phyloP scores from a whole-genome alignment of 1,139 yeast genomes.

The Blastobotrys proliferans region DNA sequence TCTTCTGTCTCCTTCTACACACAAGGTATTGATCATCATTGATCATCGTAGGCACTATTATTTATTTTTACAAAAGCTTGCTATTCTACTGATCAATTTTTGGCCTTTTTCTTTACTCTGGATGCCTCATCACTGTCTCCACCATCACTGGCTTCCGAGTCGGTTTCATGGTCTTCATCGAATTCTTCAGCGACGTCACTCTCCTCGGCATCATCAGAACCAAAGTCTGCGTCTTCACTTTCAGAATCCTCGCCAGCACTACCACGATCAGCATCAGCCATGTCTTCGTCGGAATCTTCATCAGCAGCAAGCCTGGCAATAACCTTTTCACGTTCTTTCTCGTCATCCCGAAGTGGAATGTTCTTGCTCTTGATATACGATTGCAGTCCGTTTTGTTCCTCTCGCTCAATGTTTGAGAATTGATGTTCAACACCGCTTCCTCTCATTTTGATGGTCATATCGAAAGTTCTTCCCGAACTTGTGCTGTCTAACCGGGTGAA shows the following conservation, averaged over 20 bases:
- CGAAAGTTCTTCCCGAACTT: constrained; percentile 85
- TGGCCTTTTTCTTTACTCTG: constrained; percentile 33
- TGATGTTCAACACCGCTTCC: constrained; percentile 68
- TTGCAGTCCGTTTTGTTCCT: constrained; percentile 80
- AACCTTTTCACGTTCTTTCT: constrained; percentile 78
- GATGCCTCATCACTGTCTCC: constrained; percentile 29
- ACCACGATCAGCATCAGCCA: constrained; percentile 26
- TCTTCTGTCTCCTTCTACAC: no score
- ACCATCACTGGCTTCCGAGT: constrained; percentile 42
- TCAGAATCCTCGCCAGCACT: constrained; percentile 54
- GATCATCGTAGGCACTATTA: no score
- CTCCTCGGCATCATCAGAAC: constrained; percentile 61
- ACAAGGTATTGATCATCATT: no score
- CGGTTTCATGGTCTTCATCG: constrained; percentile 64
- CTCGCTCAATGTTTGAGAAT: constrained; percentile 86
- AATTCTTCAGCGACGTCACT: constrained; percentile 84
- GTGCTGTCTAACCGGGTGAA: constrained; percentile 88
- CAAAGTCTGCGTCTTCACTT: constrained; percentile 51
- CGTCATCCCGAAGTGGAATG: constrained; percentile 80
- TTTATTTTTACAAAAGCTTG: neutral
- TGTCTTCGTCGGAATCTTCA: constrained; percentile 59
- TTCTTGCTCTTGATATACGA: constrained; percentile 73
- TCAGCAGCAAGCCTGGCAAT: constrained; percentile 59
- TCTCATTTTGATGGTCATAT: constrained; percentile 71
- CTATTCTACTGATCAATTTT: constrained; percentile 6